Evolutionary conservation across 305 asterid species (phyloP).

Genomic region (Fraxinus floribunda): DNA sequence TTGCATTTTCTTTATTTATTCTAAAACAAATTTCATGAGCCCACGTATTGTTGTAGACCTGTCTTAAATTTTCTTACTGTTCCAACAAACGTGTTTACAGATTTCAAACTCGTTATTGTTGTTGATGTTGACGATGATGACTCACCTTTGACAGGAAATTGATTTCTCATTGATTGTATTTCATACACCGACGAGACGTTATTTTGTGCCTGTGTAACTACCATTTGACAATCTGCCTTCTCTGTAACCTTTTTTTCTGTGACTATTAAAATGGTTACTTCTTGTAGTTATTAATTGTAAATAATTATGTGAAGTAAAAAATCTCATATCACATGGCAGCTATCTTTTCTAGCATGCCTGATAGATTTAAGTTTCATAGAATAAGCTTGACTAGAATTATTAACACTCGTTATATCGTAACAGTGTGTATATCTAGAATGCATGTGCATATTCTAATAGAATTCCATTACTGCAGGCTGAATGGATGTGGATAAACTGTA

Average conservation of each 20-base stretch:
- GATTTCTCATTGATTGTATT: neutral
- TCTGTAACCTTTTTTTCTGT: neutral
- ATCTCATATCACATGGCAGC: neutral
- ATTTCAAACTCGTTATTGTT: neutral
- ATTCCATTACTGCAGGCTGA: constrained; percentile 41
- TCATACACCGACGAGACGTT: neutral
- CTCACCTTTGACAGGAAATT: neutral
- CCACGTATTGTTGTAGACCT: neutral
- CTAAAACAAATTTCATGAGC: neutral
- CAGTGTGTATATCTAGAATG: neutral
- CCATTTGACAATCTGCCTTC: neutral
- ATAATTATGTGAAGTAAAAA: neutral
- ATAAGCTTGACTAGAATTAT: neutral
- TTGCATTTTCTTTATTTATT: neutral
- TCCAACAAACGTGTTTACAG: neutral
- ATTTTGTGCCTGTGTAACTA: neutral
- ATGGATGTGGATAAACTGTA: constrained; percentile 33
- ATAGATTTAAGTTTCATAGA: neutral
- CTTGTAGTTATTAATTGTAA: neutral
- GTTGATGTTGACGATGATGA: neutral
- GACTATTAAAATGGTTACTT: neutral
- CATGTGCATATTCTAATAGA: constrained; percentile 4
- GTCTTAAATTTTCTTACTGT: neutral
- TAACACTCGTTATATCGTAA: neutral
- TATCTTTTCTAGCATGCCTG: neutral